Percentiles rank a stretch among this genome's conserved stretches.
phyloP scores from a whole-genome alignment of 2,329 filamentous ascomycete genomes.

The Venturia oleaginea region DNA sequence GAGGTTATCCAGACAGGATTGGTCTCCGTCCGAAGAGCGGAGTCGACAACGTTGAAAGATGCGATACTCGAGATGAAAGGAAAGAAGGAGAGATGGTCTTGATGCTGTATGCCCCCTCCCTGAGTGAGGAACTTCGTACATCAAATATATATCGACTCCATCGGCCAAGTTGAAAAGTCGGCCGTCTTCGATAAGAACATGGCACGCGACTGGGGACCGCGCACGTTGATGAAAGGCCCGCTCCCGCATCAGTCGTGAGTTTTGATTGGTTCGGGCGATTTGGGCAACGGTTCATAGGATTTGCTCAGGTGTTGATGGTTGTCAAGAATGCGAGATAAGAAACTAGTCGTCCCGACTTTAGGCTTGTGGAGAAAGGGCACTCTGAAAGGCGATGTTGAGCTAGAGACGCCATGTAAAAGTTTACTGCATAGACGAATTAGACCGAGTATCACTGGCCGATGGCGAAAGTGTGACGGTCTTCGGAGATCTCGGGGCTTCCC shows the following conservation, averaged over 20 bases:
- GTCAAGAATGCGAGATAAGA: slow-evolving; percentile 4
- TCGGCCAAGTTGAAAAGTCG: neutral
- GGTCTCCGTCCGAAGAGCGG: neutral
- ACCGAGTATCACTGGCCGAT: too few species aligned
- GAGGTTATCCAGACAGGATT: neutral
- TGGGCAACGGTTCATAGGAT: neutral
- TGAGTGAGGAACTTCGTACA: neutral
- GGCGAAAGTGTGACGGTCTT: too few species aligned
- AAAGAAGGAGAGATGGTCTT: neutral
- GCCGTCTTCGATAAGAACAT: neutral
- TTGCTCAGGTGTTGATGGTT: slow-evolving; percentile 8
- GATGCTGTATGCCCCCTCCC: neutral
- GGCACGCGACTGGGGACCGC: neutral
- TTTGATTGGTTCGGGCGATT: neutral
- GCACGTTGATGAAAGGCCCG: neutral
- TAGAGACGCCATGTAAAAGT: too few species aligned
- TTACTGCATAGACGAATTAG: too few species aligned
- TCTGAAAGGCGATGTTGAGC: neutral
- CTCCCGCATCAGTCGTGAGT: neutral
- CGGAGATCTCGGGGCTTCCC: too few species aligned
- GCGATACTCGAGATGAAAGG: neutral
- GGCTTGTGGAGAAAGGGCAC: neutral
- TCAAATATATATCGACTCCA: neutral
- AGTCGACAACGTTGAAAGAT: neutral
- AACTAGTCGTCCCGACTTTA: neutral